These are phyloP conservation scores for Glonium stellatum DNA, from an alignment of 495 filamentous ascomycete genomes.

Conservation along the genomic window DNA sequence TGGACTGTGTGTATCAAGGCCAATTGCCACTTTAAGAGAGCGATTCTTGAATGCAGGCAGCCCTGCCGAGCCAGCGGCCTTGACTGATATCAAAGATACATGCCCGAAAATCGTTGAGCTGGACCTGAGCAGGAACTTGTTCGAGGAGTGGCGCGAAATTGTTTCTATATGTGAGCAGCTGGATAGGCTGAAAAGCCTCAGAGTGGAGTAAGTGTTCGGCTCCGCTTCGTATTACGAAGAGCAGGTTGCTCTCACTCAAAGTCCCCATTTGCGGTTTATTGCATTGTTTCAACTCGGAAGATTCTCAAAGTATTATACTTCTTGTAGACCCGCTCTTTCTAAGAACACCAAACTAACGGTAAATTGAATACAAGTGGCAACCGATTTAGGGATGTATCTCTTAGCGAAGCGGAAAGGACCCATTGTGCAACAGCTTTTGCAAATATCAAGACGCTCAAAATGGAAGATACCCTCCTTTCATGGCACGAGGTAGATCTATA, in stretches of 20 bases:
- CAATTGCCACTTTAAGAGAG: constrained; percentile 35
- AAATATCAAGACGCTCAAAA: constrained; percentile 57
- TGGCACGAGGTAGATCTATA: constrained; percentile 58
- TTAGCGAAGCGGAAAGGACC: constrained; percentile 30
- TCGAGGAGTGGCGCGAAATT: constrained; percentile 59
- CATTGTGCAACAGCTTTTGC: constrained; percentile 45
- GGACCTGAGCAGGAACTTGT: constrained; percentile 79
- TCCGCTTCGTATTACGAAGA: neutral
- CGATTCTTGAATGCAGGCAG: constrained; percentile 18
- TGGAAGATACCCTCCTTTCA: constrained; percentile 63
- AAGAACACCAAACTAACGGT: no score
- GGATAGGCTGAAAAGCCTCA: constrained; percentile 53
- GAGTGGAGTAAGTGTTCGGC: constrained; percentile 55
- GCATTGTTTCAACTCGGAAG: no score
- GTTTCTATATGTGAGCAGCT: constrained; percentile 62
- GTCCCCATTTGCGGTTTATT: neutral
- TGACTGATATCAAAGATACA: constrained; percentile 20
- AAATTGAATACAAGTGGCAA: constrained; percentile 55
- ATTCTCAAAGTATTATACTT: no score
- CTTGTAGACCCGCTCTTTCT: no score
- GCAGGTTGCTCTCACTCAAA: neutral
- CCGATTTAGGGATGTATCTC: constrained; percentile 52
- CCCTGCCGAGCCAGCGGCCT: constrained; percentile 1
- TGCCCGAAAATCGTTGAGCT: constrained; percentile 64
- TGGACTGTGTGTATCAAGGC: constrained; percentile 52